Evolutionary conservation across 2,329 filamentous ascomycete genomes (phyloP).

Genomic region (Colletotrichum zoysiae): DNA sequence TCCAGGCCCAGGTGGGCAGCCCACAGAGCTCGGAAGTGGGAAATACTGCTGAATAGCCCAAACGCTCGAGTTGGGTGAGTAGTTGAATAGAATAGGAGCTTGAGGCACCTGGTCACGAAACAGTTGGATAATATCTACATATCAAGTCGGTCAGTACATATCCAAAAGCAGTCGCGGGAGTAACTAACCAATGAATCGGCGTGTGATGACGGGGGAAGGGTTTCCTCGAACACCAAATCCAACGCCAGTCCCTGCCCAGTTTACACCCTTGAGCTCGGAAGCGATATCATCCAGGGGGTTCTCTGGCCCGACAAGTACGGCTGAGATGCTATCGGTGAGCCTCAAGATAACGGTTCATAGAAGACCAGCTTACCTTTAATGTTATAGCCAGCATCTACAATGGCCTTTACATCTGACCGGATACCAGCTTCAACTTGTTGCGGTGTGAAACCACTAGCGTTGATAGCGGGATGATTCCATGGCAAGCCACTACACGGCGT

Average conservation of each 20-base stretch:
- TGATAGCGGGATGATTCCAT: conserved; percentile 34
- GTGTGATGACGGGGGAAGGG: conserved; percentile 27
- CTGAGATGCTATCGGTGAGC: neutral
- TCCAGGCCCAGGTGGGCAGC: conserved; percentile 17
- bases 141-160: neutral
- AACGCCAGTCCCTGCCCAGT: conserved; percentile 34
- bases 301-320: conserved; percentile 32
- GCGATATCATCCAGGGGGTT: conserved; percentile 19
- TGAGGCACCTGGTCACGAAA: conserved; percentile 30
- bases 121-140: conserved; percentile 29
- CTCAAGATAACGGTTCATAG: neutral
- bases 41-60: conserved; percentile 39
- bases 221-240: conserved; percentile 35
- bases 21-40: conserved; percentile 4
- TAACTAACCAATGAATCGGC: conserved; percentile 21
- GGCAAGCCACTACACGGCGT: conserved; percentile 18
- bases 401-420: conserved; percentile 24
- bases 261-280: conserved; percentile 17
- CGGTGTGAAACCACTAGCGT: conserved; percentile 30
- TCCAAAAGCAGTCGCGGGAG: neutral
- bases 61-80: conserved; percentile 24
- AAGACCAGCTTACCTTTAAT: conserved; percentile 21
- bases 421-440: conserved; percentile 36
- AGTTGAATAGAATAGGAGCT: conserved; percentile 35
- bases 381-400: conserved; percentile 34